Percentiles rank a stretch among this genome's conserved stretches.
phyloP scores from a whole-genome alignment of 1,284 basidiomycete species.

The Cryptococcus deneoformans region DNA sequence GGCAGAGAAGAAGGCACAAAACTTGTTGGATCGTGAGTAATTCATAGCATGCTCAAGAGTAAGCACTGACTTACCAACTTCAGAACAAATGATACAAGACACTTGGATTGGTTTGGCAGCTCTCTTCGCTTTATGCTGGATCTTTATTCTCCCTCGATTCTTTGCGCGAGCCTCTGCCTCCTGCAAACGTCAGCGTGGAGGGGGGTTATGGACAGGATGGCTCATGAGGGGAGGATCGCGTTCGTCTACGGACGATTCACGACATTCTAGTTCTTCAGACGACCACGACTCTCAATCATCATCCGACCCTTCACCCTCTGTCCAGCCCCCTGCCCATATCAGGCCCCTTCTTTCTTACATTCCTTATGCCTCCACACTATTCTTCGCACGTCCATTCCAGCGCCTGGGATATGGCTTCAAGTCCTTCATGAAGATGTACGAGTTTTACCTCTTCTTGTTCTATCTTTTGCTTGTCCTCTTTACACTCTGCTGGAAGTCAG shows the following conservation, averaged over 20 bases:
- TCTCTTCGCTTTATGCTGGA: conserved; percentile 1
- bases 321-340: conserved; percentile 36
- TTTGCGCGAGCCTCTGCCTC: background rate
- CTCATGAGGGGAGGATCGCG: background rate
- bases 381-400: conserved; percentile 33
- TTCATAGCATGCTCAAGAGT: too few relatives aligned
- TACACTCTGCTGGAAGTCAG: conserved; percentile 34
- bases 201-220: background rate
- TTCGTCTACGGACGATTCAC: conserved; percentile 1
- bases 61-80: too few relatives aligned
- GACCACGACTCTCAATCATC: conserved; percentile 2
- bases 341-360: conserved; percentile 25
- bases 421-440: conserved; percentile 30
- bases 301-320: background rate
- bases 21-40: too few relatives aligned
- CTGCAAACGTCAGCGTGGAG: background rate
- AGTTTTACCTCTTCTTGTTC: conserved; percentile 28
- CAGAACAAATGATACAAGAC: too few relatives aligned
- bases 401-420: conserved; percentile 20
- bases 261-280: conserved; percentile 3
- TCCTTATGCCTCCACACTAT: conserved; percentile 20
- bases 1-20: too few relatives aligned
- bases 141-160: conserved; percentile 6
- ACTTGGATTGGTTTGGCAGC: background rate
- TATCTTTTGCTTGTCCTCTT: conserved; percentile 34